Evolutionary conservation across 306 rosid species (phyloP), one percentile per base, ranked within the genome.

Genomic region (Cajanus cajan): DNA sequence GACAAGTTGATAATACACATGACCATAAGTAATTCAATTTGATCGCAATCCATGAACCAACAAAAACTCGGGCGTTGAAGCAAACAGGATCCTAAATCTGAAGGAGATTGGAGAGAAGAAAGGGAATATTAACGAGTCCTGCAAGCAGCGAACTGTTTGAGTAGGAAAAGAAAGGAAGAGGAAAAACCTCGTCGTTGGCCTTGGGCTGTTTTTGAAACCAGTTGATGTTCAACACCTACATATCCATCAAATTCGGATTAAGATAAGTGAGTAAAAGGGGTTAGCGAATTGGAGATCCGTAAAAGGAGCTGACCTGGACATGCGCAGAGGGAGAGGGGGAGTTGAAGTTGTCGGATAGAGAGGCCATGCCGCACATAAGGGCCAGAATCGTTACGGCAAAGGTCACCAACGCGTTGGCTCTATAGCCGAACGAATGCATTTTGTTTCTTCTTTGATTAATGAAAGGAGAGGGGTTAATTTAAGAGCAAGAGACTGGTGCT

Each of bases 191-290:
- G 63, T 93, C 98, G 45, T 95, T 89, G 79, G 96, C 97, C 68
- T 86, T 86, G 12, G 93, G 93, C 86, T 95, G 99, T 90, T 91
- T 91, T 87, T 88, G 96, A 66, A 93, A 93, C 99, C 97, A 89
- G 78, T 91, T 90, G 59, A 91, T 86, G 43, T 89, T 90, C 90
- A 89, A 68, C 2, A 93, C 98, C 99, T 91, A 50, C 18, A 67
- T 77, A 28, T 28, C 2, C 31, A 28, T 28, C 31, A 28, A 28
- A 28, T 28, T 28, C 31, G 3, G 31, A 28, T 28, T 1, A 28
- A 3, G 31, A n/a, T n/a, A n/a, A n/a, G 11, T 16, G 4, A 68
- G 67, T 40, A 10, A 28, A 3, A 28, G 68, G 74, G 12, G 12
- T 45, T 10, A 13, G 4, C 36, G 73, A 81, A 47, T 34, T 78